Evolutionary conservation across 1,284 basidiomycete species (phyloP).

Genomic region (Naganishia sp.): DNA sequence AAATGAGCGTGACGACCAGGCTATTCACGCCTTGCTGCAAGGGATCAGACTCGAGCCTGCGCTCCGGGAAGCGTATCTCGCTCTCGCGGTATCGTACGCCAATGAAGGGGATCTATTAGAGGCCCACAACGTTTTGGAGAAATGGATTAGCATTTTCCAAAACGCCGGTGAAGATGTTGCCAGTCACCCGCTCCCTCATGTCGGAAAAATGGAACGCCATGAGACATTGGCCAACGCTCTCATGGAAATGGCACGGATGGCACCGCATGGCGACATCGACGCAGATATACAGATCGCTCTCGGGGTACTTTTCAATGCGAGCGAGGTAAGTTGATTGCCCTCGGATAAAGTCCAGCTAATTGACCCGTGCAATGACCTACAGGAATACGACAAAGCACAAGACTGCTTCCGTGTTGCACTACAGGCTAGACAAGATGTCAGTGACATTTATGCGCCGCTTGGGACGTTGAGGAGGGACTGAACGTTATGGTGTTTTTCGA

Average conservation of each 20-base stretch:
- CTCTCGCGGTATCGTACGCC: conserved; percentile 85
- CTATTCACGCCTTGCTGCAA: conserved; percentile 79
- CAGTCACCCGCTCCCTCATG: conserved; percentile 42
- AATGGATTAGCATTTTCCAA: conserved; percentile 66
- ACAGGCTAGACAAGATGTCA: conserved; percentile 78
- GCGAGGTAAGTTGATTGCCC: conserved; percentile 63
- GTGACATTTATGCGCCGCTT: conserved; percentile 38
- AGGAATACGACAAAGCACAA: conserved; percentile 87
- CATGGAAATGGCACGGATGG: conserved; percentile 53
- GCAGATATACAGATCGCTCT: conserved; percentile 94
- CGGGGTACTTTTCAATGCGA: conserved; percentile 88
- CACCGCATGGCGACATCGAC: conserved; percentile 66
- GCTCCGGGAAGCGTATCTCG: conserved; percentile 81
- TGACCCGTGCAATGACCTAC: neutral
- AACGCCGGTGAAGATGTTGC: conserved; percentile 1
- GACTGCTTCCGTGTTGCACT: conserved; percentile 93
- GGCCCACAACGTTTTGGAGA: conserved; percentile 74
- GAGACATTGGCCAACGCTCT: conserved; percentile 47
- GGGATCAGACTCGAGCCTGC: conserved; percentile 78
- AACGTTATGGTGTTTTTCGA: neutral
- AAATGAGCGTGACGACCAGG: conserved; percentile 91
- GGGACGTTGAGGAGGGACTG: conserved; percentile 19
- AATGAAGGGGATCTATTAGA: conserved; percentile 79
- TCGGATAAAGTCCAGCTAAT: conserved; percentile 21
- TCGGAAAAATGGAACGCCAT: conserved; percentile 34